Percentiles rank a stretch among this genome's conserved stretches.
Conservation (phyloP, 2,329 filamentous ascomycete species). For the Clonostachys sp. region DNA sequence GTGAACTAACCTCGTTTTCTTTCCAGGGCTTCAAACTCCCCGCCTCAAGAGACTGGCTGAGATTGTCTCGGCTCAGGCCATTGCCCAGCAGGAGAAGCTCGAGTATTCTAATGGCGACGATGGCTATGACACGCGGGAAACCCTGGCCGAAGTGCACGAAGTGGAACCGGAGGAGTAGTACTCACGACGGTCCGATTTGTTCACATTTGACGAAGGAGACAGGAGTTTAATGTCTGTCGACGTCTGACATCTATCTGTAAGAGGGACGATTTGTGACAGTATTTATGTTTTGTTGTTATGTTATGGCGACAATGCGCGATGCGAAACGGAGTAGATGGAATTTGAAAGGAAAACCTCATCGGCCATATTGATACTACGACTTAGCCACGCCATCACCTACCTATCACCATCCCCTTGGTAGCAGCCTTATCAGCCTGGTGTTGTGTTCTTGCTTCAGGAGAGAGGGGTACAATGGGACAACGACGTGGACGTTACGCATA, state of each 20-base stretch:
- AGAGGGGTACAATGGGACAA: no score
- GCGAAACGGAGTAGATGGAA: neutral
- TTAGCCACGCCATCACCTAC: no score
- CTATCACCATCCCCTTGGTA: no score
- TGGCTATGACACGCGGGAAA: slow-evolving; percentile 30
- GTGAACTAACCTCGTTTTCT: slow-evolving; percentile 13
- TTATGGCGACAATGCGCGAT: neutral
- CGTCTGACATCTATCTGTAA: neutral
- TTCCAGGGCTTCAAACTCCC: slow-evolving; percentile 86
- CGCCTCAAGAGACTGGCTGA: slow-evolving; percentile 94
- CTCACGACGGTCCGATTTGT: neutral
- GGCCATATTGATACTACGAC: slow-evolving; percentile 1
- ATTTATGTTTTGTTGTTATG: slow-evolving; percentile 1
- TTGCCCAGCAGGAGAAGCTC: slow-evolving; percentile 87
- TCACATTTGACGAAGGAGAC: no score
- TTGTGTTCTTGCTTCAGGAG: no score
- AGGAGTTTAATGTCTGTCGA: no score
- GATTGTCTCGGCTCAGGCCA: slow-evolving; percentile 94
- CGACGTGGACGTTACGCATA: no score
- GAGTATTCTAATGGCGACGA: slow-evolving; percentile 49
- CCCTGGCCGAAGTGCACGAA: slow-evolving; percentile 48
- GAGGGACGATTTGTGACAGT: slow-evolving; percentile 1
- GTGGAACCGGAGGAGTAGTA: slow-evolving; percentile 21
- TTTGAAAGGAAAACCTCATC: no score
- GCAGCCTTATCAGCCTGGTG: no score